Base-by-base conservation (phyloP, 1,284 basidiomycete species). In the Trichosporon sp. region DNA sequence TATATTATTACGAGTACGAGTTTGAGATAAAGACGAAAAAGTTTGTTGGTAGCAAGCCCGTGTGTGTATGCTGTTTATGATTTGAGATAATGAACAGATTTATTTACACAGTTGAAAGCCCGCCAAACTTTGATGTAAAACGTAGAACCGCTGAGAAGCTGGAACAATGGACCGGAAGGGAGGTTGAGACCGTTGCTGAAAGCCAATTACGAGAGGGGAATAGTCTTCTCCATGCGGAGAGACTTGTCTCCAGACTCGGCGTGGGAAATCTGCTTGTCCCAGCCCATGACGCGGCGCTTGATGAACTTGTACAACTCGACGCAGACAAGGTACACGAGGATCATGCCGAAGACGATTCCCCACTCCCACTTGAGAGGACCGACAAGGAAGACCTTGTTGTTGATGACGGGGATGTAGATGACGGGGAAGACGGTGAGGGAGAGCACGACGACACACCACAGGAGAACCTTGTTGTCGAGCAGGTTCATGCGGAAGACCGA, bases 391-490 rank as follows among this genome's bases (percentile, higher is more conserved):
- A 78, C 80, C 37, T 76, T 72, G 68, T 79, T 69, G 70, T 76
- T 78, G 73, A 81, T 78, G 16, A 65, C 65, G 8, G 80, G 80
- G 46, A 81, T 81, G 71, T 81, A 80, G 37, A 81, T 72, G 56
- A 79, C 68, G 29, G 78, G 79, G 74, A 79, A 80, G 25, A 74
- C 76, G 19, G 70, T 62, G 34, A 79, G 70, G 2, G 71, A 62
- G 27, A 80, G 70, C 11, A 74, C 75, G 36, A 79, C 73, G 54
- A 74, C 74, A 61, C 75, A 82, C 81, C 83, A 86, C 37, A 87
- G 79, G 16, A 86, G 79, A 40, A 85, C 76, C 68, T 83, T 84
- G 78, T 87, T 86, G 60, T 80, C 81, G 73, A 81, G 79, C 11
- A 85, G 70, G 71, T 86, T 83, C 69, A 83, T 81, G 71, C 82